phyloP scores from a whole-genome alignment of 208 protist genomes.

The Trypanosoma rangeli region DNA sequence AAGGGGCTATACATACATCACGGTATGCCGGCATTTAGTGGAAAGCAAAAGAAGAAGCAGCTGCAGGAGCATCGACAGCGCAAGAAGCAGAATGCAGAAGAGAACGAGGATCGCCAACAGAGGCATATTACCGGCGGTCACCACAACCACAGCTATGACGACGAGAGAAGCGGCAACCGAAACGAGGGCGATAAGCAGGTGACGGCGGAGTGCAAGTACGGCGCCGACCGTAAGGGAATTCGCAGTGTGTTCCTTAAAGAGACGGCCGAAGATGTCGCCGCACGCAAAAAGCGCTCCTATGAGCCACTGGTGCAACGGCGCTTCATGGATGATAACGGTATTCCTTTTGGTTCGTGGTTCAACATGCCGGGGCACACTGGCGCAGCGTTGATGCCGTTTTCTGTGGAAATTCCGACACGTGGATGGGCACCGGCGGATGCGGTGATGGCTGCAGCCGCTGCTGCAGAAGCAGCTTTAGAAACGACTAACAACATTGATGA shows the following conservation, averaged over 20 bases:
- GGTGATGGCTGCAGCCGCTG: not conserved
- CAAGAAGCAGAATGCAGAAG: slow-evolving; percentile 55
- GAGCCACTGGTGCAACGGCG: slow-evolving; percentile 44
- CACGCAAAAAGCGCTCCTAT: slow-evolving; percentile 55
- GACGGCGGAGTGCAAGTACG: slow-evolving; percentile 58
- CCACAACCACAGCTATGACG: slow-evolving; percentile 13
- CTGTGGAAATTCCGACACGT: slow-evolving; percentile 74
- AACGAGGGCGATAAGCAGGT: slow-evolving; percentile 1
- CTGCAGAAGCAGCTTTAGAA: not conserved
- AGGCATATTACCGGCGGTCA: slow-evolving; percentile 17
- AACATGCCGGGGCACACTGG: slow-evolving; percentile 32
- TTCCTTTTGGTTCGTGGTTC: slow-evolving; percentile 70
- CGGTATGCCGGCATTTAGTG: slow-evolving; percentile 71
- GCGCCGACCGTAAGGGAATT: slow-evolving; percentile 58
- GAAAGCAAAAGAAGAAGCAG: slow-evolving; percentile 92
- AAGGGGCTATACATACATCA: not conserved
- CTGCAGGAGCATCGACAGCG: slow-evolving; percentile 80
- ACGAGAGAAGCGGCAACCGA: not conserved
- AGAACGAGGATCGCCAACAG: slow-evolving; percentile 2
- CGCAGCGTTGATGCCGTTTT: slow-evolving; percentile 50
- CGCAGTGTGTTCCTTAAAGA: slow-evolving; percentile 83
- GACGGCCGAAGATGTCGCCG: slow-evolving; percentile 50
- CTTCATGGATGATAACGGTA: slow-evolving; percentile 50
- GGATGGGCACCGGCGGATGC: slow-evolving; percentile 40
- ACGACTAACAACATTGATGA: slow-evolving; percentile 11